Evolutionary conservation across 495 filamentous ascomycete species (phyloP).

Genomic region (Corynascus novoguineensis): DNA sequence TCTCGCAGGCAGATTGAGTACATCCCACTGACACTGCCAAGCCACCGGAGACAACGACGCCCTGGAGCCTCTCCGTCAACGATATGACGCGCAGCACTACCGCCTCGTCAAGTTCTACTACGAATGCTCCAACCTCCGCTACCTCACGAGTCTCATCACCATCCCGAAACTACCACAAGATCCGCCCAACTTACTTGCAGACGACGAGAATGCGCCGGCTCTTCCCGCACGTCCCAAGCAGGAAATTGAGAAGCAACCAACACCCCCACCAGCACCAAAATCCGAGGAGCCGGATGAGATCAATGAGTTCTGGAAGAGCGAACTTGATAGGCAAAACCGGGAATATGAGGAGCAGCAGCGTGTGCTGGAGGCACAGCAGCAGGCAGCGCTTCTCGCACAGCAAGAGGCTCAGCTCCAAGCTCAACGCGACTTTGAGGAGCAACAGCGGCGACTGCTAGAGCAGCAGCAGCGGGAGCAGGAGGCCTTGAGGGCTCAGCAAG

Average conservation of each 20-base stretch:
- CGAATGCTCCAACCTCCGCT: constrained; percentile 95
- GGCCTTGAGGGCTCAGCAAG: constrained; percentile 79
- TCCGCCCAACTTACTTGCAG: constrained; percentile 78
- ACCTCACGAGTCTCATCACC: constrained; percentile 91
- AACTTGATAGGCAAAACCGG: constrained; percentile 81
- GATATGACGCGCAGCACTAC: constrained; percentile 94
- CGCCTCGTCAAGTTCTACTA: constrained; percentile 97
- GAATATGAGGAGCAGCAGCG: constrained; percentile 92
- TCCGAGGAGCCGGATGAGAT: constrained; percentile 86
- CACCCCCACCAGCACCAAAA: constrained; percentile 57
- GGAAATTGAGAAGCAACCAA: constrained; percentile 59
- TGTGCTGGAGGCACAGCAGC: constrained; percentile 77
- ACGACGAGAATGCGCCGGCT: constrained; percentile 76
- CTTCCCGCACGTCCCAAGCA: constrained; percentile 76
- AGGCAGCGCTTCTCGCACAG: constrained; percentile 56
- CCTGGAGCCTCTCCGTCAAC: constrained; percentile 75
- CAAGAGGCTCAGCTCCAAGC: constrained; percentile 74
- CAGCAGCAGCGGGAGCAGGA: constrained; percentile 89
- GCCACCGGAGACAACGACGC: constrained; percentile 93
- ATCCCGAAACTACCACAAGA: constrained; percentile 94
- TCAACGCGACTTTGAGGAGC: constrained; percentile 90
- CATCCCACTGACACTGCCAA: constrained; percentile 34
- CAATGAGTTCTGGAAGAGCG: constrained; percentile 94
- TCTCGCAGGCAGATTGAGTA: constrained; percentile 13
- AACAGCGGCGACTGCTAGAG: constrained; percentile 80